Base-by-base conservation (phyloP, 2,329 filamentous ascomycete species). In the Aspergillus sp. region DNA sequence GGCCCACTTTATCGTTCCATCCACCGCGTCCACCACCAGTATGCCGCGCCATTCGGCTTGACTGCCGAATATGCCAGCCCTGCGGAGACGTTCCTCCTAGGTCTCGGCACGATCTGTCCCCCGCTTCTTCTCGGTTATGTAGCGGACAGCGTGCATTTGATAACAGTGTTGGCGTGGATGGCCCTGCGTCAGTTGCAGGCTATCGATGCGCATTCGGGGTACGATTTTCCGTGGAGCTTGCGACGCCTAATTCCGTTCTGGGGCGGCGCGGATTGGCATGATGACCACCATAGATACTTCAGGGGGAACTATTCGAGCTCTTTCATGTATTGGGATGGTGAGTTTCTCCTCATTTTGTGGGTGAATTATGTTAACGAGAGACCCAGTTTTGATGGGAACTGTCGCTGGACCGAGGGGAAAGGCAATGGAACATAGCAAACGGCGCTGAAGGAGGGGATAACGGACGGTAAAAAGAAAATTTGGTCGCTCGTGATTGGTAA, bases 1-100 rank as follows among this genome's bases (percentile, higher is more conserved):
- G 92, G 90, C 15, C 90, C 91, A 31, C 86, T 98, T 6, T 98
- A 98, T 86, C 96, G 91, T 82, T 84, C 87, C 74, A 89, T 98
- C 70, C 93, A 98, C 85, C 97, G 97, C 82, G 91, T 97, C 69
- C 93, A 98, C 81, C 93, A 98, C 82, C 93, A 93, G 71, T 97
- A 97, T 82, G 96, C 91, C 48, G 93, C 93, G 11, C 93, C 93
- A 21, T 98, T 98, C 73, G 93, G 93, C 66, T 82, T 98, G 39
- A 92, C 93, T 21, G 93, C 93, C 57, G 93, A 98, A 78, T 98
- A 98, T 76, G 93, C 93, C 12, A 96, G 92, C 48, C 93, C 93
- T 1, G 93, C 97, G 67, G 93, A 98, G 79, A 91, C 92, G 66
- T 93, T 96, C 87, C 83, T 95, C 54, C 88, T 98, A 52, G 93